Percentiles rank a stretch among this genome's conserved stretches.
phyloP scores from a whole-genome alignment of 2,329 filamentous ascomycete genomes.

The Monilinia fructicola region DNA sequence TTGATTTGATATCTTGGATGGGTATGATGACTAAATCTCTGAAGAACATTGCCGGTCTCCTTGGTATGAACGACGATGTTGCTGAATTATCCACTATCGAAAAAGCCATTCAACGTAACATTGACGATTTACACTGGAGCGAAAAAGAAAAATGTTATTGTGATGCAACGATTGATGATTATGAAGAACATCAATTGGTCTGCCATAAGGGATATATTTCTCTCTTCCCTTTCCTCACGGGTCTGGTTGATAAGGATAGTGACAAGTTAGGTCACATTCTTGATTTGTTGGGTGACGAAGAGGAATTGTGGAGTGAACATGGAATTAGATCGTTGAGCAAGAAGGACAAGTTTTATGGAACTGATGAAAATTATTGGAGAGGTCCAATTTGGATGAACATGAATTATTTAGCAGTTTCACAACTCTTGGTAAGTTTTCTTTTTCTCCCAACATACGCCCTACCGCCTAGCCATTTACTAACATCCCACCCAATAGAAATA shows the following conservation, averaged over 20 bases:
- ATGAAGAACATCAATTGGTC: slow-evolving; percentile 83
- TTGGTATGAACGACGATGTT: slow-evolving; percentile 76
- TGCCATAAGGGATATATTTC: slow-evolving; percentile 98
- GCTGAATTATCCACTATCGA: slow-evolving; percentile 69
- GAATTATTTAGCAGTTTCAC: slow-evolving; percentile 82
- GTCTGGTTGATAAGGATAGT: slow-evolving; percentile 72
- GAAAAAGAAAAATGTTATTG: slow-evolving; percentile 80
- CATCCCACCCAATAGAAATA: slow-evolving; percentile 49
- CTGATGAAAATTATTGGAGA: slow-evolving; percentile 95
- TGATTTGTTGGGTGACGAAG: slow-evolving; percentile 74
- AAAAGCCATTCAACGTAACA: slow-evolving; percentile 77
- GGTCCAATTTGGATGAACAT: slow-evolving; percentile 95
- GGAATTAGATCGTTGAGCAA: slow-evolving; percentile 90
- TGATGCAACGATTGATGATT: slow-evolving; percentile 92
- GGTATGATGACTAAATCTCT: slow-evolving; percentile 94
- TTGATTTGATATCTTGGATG: slow-evolving; percentile 94
- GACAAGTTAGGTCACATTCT: slow-evolving; percentile 72
- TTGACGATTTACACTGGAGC: slow-evolving; percentile 93
- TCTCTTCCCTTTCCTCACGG: slow-evolving; percentile 87
- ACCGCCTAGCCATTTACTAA: no score
- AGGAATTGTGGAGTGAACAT: slow-evolving; percentile 85
- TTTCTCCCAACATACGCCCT: no score
- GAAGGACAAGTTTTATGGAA: slow-evolving; percentile 79
- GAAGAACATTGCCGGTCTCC: slow-evolving; percentile 70
- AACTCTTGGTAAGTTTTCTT: slow-evolving; percentile 65